Base-by-base conservation (phyloP, 768 basidiomycete species). In the Boletellus ananas region DNA sequence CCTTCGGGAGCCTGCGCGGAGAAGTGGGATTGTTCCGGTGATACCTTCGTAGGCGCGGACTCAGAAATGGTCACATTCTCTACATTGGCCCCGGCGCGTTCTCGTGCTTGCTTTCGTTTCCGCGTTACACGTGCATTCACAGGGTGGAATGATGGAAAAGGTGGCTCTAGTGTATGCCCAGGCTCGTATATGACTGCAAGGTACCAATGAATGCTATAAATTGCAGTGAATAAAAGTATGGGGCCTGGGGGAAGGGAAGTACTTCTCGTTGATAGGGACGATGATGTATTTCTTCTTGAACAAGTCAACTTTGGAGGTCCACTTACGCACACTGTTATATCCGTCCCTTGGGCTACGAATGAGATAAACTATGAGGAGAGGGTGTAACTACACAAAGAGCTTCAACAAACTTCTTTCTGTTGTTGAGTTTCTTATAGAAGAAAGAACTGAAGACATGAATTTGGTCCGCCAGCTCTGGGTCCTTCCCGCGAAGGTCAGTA, bases 201-300 rank as follows among this genome's bases (percentile, higher is more conserved):
- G 68, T 96, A 98, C 96, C 96, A 98, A 70, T 99, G 96, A 38
- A 91, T 69, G 59, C 95, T 98, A 56, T 9, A 29, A 25, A 25
- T 17, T 47, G 25, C 5, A 4, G 21, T 68, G 33, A 59, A 46
- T 34, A 31, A 39, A 33, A 25, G 12, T 33, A 17, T 33, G 6
- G 2, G 45, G 20, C 31, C 38, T 12, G 10, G 37, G 20, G n/a
- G 20, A 14, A 39, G 29, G 8, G 8, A 65, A 82, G 50, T 65
- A 96, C 95, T 94, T 76, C 68, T 98, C 96, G 59, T 99, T 98
- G 69, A 99, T 96, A 2, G 96, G 96, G 10, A 99, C 80, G 42
- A 99, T 83, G 55, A 99, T 75, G 61, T 88, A 96, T 62, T 90
- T 88, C 78, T 98, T 98, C 55, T 76, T 69, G 68, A 98, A 99